Percentiles rank a stretch among this genome's conserved stretches.
phyloP scores from a whole-genome alignment of 2,329 filamentous ascomycete genomes.

The Stagonosporopsis vannaccii region DNA sequence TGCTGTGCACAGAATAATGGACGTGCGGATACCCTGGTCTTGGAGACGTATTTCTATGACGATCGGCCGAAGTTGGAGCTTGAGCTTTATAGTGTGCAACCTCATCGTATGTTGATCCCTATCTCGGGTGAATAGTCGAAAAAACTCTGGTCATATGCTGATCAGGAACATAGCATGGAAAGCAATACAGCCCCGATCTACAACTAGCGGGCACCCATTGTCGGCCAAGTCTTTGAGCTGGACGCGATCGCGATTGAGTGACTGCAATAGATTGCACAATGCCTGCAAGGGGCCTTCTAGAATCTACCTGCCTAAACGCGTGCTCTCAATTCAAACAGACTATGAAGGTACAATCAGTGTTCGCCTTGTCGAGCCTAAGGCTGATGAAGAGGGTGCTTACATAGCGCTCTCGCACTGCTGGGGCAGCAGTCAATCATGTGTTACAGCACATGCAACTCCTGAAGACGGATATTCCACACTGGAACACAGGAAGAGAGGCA shows the following conservation, averaged over 20 bases:
- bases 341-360: not conserved
- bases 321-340: constrained; percentile 10
- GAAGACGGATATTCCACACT: not conserved
- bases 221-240: constrained; percentile 18
- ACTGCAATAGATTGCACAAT: constrained; percentile 15
- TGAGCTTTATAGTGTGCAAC: constrained; percentile 22
- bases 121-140: not conserved
- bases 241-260: constrained; percentile 12
- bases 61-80: constrained; percentile 26
- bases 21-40: constrained; percentile 12
- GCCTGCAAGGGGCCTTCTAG: constrained; percentile 11
- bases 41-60: constrained; percentile 27
- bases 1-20: constrained; percentile 7
- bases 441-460: not conserved
- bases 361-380: constrained; percentile 8
- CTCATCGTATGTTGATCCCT: constrained; percentile 14
- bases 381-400: not conserved
- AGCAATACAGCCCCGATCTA: constrained; percentile 21
- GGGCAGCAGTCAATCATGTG: not conserved
- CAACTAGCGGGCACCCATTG: constrained; percentile 21
- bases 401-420: constrained; percentile 9
- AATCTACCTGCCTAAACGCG: constrained; percentile 21
- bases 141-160: not conserved
- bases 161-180: constrained; percentile 16
- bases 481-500: not conserved